Conservation (phyloP, 2,329 filamentous ascomycete genomes). For the Aspergillus sergii region DNA sequence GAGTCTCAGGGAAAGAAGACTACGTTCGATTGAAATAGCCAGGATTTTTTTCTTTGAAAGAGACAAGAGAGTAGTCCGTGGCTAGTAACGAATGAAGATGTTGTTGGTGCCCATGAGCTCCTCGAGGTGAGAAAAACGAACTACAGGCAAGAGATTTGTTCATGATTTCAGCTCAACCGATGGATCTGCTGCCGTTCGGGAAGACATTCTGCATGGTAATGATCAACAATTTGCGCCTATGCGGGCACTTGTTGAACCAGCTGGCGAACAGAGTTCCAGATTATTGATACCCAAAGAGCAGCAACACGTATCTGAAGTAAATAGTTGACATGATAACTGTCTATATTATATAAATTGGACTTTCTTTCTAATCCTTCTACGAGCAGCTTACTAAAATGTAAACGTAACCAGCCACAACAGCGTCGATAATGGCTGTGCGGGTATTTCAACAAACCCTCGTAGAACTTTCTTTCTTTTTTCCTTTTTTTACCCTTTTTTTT, state of each 20-base stretch:
- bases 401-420: not conserved
- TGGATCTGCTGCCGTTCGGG: not conserved
- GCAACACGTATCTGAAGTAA: not conserved
- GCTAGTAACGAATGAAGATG: not conserved
- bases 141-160: not conserved
- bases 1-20: slow-evolving; percentile 78
- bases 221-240: not conserved
- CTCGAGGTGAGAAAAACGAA: not conserved
- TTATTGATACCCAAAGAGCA: slow-evolving; percentile 17
- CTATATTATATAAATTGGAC: not conserved
- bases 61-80: not conserved
- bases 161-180: not conserved
- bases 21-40: slow-evolving; percentile 66
- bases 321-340: not conserved
- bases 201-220: slow-evolving; percentile 4
- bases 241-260: not conserved
- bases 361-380: not conserved
- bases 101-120: not conserved
- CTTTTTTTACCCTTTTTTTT: too few species aligned
- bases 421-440: not conserved
- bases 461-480: not conserved
- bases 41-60: not conserved
- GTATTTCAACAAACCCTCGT: not conserved
- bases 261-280: slow-evolving; percentile 3
- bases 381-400: not conserved